Percentiles rank a stretch among this genome's conserved stretches.
phyloP scores from a whole-genome alignment of 495 filamentous ascomycete species.

The Aspergillus cristatus region DNA sequence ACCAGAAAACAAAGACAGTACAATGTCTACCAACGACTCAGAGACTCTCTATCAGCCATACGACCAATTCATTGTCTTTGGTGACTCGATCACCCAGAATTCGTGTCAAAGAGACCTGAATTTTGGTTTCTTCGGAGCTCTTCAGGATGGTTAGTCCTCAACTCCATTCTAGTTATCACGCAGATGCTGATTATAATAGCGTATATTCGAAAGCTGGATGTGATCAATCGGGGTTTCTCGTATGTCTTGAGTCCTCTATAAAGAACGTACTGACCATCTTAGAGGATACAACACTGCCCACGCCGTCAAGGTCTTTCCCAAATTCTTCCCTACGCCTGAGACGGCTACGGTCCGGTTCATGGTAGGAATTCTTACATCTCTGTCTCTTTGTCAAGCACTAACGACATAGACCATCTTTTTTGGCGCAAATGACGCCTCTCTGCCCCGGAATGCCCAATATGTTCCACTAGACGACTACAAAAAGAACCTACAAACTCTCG shows the following conservation, averaged over 20 bases:
- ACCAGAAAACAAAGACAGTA: too few relatives aligned
- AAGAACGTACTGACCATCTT: neutral
- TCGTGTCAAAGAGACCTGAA: constrained; percentile 47
- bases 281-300: constrained; percentile 64
- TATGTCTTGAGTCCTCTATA: constrained; percentile 15
- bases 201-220: constrained; percentile 56
- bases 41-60: constrained; percentile 28
- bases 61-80: constrained; percentile 71
- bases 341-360: constrained; percentile 54
- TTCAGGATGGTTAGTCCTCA: constrained; percentile 54
- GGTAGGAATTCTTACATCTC: constrained; percentile 34
- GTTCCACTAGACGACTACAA: constrained; percentile 66
- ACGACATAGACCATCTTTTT: constrained; percentile 61
- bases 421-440: constrained; percentile 75
- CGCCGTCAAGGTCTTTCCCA: constrained; percentile 48
- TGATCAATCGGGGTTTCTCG: constrained; percentile 59
- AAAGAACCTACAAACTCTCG: constrained; percentile 58
- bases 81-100: constrained; percentile 69
- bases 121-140: constrained; percentile 60
- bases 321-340: constrained; percentile 46
- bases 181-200: constrained; percentile 27
- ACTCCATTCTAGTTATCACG: neutral
- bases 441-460: constrained; percentile 56
- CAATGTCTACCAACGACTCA: neutral
- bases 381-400: constrained; percentile 3